Conservation (phyloP, 73 alveolate species). For the Paramecium sexaurelia region DNA sequence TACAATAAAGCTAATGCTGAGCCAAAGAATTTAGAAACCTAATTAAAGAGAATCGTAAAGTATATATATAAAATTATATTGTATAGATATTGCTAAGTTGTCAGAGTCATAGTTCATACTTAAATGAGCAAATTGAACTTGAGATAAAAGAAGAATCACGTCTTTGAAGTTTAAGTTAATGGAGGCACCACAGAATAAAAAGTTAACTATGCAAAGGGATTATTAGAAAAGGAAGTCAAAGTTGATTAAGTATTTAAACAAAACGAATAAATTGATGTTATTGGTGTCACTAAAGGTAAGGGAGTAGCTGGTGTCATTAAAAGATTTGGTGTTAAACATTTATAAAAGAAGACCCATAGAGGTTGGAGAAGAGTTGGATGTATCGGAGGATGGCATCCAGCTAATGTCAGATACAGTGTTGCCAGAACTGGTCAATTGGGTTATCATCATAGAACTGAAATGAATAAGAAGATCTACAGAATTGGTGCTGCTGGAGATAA, state of each 20-base stretch:
- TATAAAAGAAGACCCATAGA: slow-evolving; percentile 99
- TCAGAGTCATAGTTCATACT: slow-evolving; percentile 99
- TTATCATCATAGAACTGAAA: slow-evolving; percentile 99
- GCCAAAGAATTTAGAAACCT: slow-evolving; percentile 88
- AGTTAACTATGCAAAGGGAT: slow-evolving; percentile 92
- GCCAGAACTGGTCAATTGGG: slow-evolving; percentile 99
- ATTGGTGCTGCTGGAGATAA: slow-evolving; percentile 93
- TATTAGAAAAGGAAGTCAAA: slow-evolving; percentile 97
- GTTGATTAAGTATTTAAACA: slow-evolving; percentile 96
- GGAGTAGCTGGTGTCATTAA: slow-evolving; percentile 99
- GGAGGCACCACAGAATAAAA: slow-evolving; percentile 97
- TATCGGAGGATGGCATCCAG: slow-evolving; percentile 99
- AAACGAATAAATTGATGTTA: slow-evolving; percentile 97
- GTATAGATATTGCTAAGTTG: slow-evolving; percentile 96
- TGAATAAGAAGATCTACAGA: slow-evolving; percentile 99
- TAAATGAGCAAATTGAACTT: slow-evolving; percentile 94
- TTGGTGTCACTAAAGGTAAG: slow-evolving; percentile 99
- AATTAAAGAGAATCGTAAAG: slow-evolving; percentile 87
- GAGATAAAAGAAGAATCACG: slow-evolving; percentile 98
- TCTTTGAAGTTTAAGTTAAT: slow-evolving; percentile 99
- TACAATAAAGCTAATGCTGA: slow-evolving; percentile 91
- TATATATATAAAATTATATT: neutral
- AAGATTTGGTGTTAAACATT: slow-evolving; percentile 99
- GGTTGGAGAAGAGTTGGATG: slow-evolving; percentile 99
- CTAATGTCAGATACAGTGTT: slow-evolving; percentile 98